A percentile compares a stretch with the other conserved stretches of the same genome.
phyloP scores from a whole-genome alignment of 371 early-diverging fungal species.

The Basidiobolus meristosporus region DNA sequence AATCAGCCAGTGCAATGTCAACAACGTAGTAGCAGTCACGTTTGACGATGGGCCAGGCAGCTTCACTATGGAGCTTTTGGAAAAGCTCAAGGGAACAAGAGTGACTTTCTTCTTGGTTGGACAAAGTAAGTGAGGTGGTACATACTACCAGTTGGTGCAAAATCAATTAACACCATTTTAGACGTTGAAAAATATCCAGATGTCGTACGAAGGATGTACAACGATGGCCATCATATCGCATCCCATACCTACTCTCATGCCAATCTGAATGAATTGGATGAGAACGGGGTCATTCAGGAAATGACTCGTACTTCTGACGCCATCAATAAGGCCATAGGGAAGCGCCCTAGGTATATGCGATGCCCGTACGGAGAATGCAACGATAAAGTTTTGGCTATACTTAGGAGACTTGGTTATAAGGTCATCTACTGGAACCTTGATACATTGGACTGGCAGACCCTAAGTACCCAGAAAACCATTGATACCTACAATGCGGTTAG shows the following conservation, averaged over 20 bases:
- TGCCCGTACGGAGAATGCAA: conserved; percentile 9
- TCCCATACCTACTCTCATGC: conserved; percentile 29
- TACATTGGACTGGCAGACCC: conserved; percentile 6
- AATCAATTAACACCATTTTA: too few species aligned
- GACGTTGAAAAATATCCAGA: too few species aligned
- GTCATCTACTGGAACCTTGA: conserved; percentile 8
- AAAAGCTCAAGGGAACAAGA: too few species aligned
- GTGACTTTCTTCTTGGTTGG: too few species aligned
- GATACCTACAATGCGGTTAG: too few species aligned
- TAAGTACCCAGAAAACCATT: background rate
- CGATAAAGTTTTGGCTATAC: conserved; percentile 1
- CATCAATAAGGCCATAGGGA: conserved; percentile 14
- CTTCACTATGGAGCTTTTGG: too few species aligned
- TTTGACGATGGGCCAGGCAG: conserved; percentile 45
- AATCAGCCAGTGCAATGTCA: conserved; percentile 1
- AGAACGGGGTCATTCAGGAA: conserved; percentile 10
- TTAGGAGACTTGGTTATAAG: conserved; percentile 2
- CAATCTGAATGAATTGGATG: conserved; percentile 13
- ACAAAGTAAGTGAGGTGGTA: too few species aligned
- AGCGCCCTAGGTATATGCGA: conserved; percentile 22
- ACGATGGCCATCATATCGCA: conserved; percentile 21
- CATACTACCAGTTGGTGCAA: too few species aligned
- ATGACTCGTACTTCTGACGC: conserved; percentile 9
- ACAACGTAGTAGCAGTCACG: conserved; percentile 14
- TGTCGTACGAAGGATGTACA: background rate